Evolutionary conservation across 2,329 filamentous ascomycete genomes (phyloP), one percentile per base, ranked within the genome.

Genomic region (Penicillium sp.): DNA sequence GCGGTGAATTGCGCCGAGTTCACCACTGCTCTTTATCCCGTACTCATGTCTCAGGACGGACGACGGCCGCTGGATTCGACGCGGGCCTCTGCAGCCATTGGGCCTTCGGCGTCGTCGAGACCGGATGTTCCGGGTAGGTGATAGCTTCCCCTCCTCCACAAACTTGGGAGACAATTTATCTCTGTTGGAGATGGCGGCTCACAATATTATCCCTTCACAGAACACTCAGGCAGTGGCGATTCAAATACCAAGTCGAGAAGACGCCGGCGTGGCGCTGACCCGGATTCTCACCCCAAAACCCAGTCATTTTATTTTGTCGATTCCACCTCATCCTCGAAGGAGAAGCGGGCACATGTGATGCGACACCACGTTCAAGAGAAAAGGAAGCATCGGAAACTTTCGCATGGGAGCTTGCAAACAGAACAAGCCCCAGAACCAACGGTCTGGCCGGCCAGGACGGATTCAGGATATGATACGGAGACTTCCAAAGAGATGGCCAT

Each of bases 331-430:
- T 77, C 75, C 3, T 77, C 73, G 18, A 72, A 74, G 35, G 76
- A 76, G 55, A 78, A 78, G 54, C 75, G 76, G 33, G 75, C 76
- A 6, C 76, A 78, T 70, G 76, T 78, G 19, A 78, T 78, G 76
- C 75, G 75, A 37, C 74, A 78, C 55, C 76, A 78, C 66, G 75
- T 78, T n/a, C 73, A 77, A 52, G 69, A 77, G 60, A 78, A 77
- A 62, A 67, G 69, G 41, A 73, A 67, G 57, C 73, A 73, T 55
- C 72, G 65, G 47, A 73, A 70, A 60, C 55, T 66, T 50, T 66
- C 69, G 2, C 67, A 67, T 51, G 56, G 51, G 16, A 41, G 49
- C 18, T 41, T 60, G 5, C 55, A 61, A 1, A 16, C 40, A 1
- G 61, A 66, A 2, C 50, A 59, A 18, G 46, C 50, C 3, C 50